A percentile compares a stretch with the other conserved stretches of the same genome.
Conservation (phyloP, 208 protist species). For the Crithidia mellificae region DNA sequence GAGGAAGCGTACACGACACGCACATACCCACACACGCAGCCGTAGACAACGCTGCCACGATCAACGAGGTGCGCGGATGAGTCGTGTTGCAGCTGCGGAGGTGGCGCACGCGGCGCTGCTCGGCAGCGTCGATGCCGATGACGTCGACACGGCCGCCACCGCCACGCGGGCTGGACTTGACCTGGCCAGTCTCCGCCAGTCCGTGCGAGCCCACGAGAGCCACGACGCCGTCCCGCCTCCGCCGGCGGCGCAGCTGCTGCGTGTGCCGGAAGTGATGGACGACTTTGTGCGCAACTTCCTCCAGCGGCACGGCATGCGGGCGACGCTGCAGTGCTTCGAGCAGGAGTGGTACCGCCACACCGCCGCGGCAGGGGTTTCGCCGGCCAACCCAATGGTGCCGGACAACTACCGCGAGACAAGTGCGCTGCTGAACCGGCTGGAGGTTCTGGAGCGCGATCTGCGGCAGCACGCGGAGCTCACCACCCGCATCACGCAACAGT, state of each 20-base stretch:
- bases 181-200: slow-evolving; percentile 59
- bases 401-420: slow-evolving; percentile 89
- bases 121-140: neutral
- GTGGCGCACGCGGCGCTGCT: neutral
- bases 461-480: slow-evolving; percentile 80
- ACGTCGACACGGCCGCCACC: too few relatives aligned
- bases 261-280: slow-evolving; percentile 90
- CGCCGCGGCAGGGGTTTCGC: slow-evolving; percentile 44
- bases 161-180: slow-evolving; percentile 53
- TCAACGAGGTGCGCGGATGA: too few relatives aligned
- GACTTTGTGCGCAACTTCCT: slow-evolving; percentile 94
- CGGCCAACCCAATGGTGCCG: slow-evolving; percentile 66
- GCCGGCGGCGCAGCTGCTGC: slow-evolving; percentile 82
- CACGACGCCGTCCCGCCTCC: slow-evolving; percentile 50
- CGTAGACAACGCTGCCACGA: too few relatives aligned
- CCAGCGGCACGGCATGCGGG: slow-evolving; percentile 72
- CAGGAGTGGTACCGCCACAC: slow-evolving; percentile 80
- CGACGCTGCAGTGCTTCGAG: slow-evolving; percentile 86
- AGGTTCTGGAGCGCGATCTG: slow-evolving; percentile 78
- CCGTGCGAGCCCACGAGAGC: slow-evolving; percentile 54
- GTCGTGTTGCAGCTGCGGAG: neutral
- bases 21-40: too few relatives aligned
- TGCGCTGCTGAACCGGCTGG: slow-evolving; percentile 75
- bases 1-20: too few relatives aligned
- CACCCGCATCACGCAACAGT: slow-evolving; percentile 73